phyloP scores from a whole-genome alignment of 2,329 filamentous ascomycete genomes.

The Alternaria sp. region DNA sequence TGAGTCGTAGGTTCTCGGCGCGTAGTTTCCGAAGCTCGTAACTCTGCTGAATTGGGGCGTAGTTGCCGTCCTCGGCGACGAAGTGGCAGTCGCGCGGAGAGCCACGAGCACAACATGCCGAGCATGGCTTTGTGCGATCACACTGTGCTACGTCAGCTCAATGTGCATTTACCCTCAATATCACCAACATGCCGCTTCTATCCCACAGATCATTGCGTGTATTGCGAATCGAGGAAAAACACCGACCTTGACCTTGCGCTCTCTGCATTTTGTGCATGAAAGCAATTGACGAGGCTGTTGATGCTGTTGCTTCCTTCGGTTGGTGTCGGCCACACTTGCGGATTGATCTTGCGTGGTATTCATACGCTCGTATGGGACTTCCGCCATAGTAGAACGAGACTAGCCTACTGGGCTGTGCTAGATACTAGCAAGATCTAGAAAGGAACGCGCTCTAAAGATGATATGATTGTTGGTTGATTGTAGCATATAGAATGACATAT shows the following conservation, averaged over 20 bases:
- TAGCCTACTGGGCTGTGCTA: neutral
- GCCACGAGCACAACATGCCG: slow-evolving; percentile 59
- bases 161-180: neutral
- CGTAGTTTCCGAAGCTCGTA: slow-evolving; percentile 59
- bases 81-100: slow-evolving; percentile 59
- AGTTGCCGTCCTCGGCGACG: slow-evolving; percentile 57
- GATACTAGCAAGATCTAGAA: neutral
- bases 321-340: slow-evolving; percentile 17
- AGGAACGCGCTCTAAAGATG: neutral
- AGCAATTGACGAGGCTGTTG: slow-evolving; percentile 56
- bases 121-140: slow-evolving; percentile 60
- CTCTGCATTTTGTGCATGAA: slow-evolving; percentile 60
- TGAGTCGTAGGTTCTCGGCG: slow-evolving; percentile 56
- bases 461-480: neutral
- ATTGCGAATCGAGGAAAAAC: neutral
- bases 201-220: neutral
- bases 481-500: neutral
- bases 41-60: slow-evolving; percentile 58
- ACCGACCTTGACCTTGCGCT: slow-evolving; percentile 59
- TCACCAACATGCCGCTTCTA: neutral
- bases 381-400: slow-evolving; percentile 2
- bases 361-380: slow-evolving; percentile 27
- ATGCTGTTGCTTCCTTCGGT: slow-evolving; percentile 50
- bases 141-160: slow-evolving; percentile 45
- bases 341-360: slow-evolving; percentile 22